phyloP scores from a whole-genome alignment of 148 eudicot species.

The Camellia granthamiana region DNA sequence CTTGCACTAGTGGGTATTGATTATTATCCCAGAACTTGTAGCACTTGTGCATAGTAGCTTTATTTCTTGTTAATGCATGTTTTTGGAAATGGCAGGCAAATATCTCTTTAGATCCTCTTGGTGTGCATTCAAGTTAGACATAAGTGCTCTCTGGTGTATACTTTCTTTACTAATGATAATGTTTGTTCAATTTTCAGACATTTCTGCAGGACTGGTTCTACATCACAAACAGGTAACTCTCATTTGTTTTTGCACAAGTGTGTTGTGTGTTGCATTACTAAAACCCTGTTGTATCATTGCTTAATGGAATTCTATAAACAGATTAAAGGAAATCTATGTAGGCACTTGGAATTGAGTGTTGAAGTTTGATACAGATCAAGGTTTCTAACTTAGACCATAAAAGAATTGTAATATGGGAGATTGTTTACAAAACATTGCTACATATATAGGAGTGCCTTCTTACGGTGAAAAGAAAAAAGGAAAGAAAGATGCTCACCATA shows the following conservation, averaged over 20 bases:
- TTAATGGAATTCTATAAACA: not conserved
- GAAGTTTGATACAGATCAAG: not conserved
- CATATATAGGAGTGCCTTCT: not conserved
- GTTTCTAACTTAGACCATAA: not conserved
- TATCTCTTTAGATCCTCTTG: not conserved
- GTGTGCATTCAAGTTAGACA: not conserved
- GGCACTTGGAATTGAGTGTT: not conserved
- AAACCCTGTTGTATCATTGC: not conserved
- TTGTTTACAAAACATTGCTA: not conserved
- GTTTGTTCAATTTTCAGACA: conserved; percentile 44
- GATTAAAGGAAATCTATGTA: not conserved
- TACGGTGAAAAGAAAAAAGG: too few species aligned
- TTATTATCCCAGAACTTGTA: conserved; percentile 35
- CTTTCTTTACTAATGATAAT: not conserved
- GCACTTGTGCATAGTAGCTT: conserved; percentile 2
- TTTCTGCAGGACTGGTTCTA: conserved; percentile 77
- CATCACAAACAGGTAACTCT: conserved; percentile 46
- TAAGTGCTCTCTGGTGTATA: not conserved
- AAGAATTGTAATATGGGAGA: not conserved
- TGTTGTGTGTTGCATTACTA: not conserved
- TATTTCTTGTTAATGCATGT: not conserved
- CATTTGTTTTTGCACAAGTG: not conserved
- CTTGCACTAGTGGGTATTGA: conserved; percentile 75
- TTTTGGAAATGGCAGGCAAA: not conserved
- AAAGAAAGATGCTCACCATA: too few species aligned